Evolutionary conservation across 1,284 basidiomycete genomes (phyloP), one percentile per base, ranked within the genome.

Genomic region (Puccinia sorghi): DNA sequence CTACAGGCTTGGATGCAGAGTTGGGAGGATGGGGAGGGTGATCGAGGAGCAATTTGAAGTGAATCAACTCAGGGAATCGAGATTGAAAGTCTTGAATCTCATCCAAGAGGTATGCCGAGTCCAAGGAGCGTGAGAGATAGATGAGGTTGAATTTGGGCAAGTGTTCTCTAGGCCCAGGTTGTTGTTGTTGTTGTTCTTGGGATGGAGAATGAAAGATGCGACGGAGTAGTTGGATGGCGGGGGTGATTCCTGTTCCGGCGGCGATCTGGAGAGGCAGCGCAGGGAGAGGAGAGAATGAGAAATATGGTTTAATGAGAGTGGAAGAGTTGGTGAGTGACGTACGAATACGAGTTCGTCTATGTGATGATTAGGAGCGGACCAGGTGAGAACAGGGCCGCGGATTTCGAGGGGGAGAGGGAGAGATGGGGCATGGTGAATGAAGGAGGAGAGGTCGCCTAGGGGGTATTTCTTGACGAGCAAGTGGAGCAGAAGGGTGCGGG

Each of bases 261-360:
- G 52, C 77, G 17, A 79, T 79, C 77, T 79, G 52, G 59, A 63
- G 32, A 13, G 17, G 25, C 12, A n/a, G 2, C 15, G 43, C 25
- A 27, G 20, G 20, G 25, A 59, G 41, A 43, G 41, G 39, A 32
- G 41, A 7, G 22, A 22, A 37, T 37, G 50, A 27, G 46, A 48
- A n/a, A n/a, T n/a, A n/a, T n/a, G n/a, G n/a, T n/a, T n/a, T 41
- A 50, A 48, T 20, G n/a, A 50, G 67, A 22, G 43, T 9, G 67
- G 27, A 7, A 22, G 22, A 25, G 13, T 15, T 43, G n/a, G 22
- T 25, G 54, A 56, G n/a, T 22, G 6, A 69, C 66, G 46, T 48
- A 79, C 77, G 48, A 79, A 72, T 22, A 79, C 46, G 5, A 79
- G 70, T 52, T 79, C 77, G 32, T 79, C 59, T 64, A 72, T 48